Evolutionary conservation across 345 rosid species (phyloP).

Genomic region (Eucalyptus pumila): DNA sequence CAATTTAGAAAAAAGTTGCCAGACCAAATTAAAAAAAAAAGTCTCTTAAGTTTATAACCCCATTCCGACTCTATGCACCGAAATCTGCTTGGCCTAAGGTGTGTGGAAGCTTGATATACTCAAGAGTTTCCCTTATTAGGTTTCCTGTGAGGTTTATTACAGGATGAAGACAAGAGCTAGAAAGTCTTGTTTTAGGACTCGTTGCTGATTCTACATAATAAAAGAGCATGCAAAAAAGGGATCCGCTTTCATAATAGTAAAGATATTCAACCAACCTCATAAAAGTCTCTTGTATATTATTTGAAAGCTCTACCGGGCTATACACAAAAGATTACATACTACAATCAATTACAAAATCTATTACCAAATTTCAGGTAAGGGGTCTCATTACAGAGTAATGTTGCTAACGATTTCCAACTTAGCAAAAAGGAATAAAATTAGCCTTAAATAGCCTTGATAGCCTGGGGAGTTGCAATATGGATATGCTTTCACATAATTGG

Average conservation of each 20-base stretch:
- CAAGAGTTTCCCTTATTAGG: too few relatives aligned
- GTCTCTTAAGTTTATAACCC: too few relatives aligned
- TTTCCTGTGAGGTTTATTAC: too few relatives aligned
- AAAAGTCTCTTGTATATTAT: background rate
- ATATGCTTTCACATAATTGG: too few relatives aligned
- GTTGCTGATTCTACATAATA: background rate
- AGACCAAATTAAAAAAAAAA: background rate
- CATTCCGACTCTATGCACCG: too few relatives aligned
- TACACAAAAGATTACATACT: background rate
- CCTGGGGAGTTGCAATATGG: background rate
- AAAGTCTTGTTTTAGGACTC: too few relatives aligned
- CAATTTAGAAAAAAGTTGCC: background rate
- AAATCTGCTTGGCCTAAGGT: background rate
- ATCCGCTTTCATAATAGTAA: background rate
- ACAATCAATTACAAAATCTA: background rate
- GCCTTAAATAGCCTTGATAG: background rate
- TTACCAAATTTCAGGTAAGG: background rate
- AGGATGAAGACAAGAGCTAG: too few relatives aligned
- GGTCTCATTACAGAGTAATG: background rate
- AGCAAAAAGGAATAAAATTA: too few relatives aligned
- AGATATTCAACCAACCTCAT: background rate
- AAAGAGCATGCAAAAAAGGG: background rate
- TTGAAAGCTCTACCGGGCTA: background rate
- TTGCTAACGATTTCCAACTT: too few relatives aligned
- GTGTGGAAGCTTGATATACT: background rate